Evolutionary conservation across 352 stramenopile genomes (phyloP), one percentile per base, ranked within the genome.

Genomic region (Pythium sukuiense): DNA sequence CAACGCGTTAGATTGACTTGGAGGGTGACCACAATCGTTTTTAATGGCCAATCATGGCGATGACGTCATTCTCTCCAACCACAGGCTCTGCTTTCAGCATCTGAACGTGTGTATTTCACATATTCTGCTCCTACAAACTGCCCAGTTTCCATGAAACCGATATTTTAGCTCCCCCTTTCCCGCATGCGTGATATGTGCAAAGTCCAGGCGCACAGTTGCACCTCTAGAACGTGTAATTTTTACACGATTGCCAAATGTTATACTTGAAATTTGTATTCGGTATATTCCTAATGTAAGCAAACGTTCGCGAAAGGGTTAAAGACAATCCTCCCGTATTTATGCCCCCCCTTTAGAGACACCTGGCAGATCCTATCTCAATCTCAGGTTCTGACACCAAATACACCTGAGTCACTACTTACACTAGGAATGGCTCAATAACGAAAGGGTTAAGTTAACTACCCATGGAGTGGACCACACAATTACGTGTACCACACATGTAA

Each of bases 221-320:
- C 43, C 43, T 18, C 43, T 50, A 6, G 13, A 50, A 50, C 43
- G 43, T 50, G 43, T 50, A 50, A 50, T 20, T 50, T 50, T 50
- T 50, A 50, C 43, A 50, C 6, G 43, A 50, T 50, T 50, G 43
- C 7, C 43, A 50, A 6, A 26, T 18, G 43, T 18, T 50, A 18
- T 50, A 50, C 43, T 50, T 50, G 43, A 50, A 50, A 50, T 26
- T 50, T 50, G 43, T 50, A 50, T 50, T 50, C 43, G 43, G 43
- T 50, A 6, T 50, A 26, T 50, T 18, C n/a, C 43, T 50, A 50
- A 50, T 50, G 43, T 50, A 50, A 50, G 43, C 4, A 50, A 50
- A 14, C 43, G 43, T 50, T 50, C 43, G 43, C 43, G 13, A 50
- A 50, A 50, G 43, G n/a, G n/a, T n/a, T n/a, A n/a, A n/a, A n/a